phyloP scores from a whole-genome alignment of 129 eudicot genomes.

The Glebionis coronaria region DNA sequence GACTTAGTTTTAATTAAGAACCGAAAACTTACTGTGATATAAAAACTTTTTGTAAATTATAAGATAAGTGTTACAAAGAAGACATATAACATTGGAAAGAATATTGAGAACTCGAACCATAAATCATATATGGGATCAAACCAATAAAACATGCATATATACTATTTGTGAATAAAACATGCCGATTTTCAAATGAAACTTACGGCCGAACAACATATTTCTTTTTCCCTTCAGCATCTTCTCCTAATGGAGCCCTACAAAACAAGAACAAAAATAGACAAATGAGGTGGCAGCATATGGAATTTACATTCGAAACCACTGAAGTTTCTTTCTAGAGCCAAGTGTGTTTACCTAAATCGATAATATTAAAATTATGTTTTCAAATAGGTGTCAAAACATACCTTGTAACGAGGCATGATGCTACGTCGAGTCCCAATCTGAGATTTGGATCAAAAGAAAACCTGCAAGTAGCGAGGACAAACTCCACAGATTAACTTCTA shows the following conservation, averaged over 20 bases:
- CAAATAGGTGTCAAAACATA: constrained; percentile 23
- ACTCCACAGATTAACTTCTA: constrained; percentile 14
- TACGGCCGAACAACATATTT: constrained; percentile 97
- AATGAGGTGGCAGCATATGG: constrained; percentile 11
- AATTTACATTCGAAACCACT: not conserved
- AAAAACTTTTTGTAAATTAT: not conserved
- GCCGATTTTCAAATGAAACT: constrained; percentile 29
- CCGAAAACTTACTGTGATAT: not conserved
- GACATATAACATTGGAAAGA: too few species aligned
- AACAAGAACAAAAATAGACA: constrained; percentile 4
- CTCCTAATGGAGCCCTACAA: constrained; percentile 72
- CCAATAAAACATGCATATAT: too few species aligned
- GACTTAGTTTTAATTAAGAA: not conserved
- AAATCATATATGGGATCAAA: too few species aligned
- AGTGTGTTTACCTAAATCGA: not conserved
- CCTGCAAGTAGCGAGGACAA: constrained; percentile 43
- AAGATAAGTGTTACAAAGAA: too few species aligned
- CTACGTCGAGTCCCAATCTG: constrained; percentile 87
- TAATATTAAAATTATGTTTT: not conserved
- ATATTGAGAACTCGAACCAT: too few species aligned
- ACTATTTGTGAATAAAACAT: too few species aligned
- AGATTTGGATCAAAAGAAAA: constrained; percentile 87
- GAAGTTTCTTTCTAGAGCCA: constrained; percentile 16
- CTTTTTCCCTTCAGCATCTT: constrained; percentile 85
- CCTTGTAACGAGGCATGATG: constrained; percentile 95